Evolutionary conservation across 169 alveolate genomes (phyloP), one percentile per base, ranked within the genome.

Genomic region (Plasmodium relictum): DNA sequence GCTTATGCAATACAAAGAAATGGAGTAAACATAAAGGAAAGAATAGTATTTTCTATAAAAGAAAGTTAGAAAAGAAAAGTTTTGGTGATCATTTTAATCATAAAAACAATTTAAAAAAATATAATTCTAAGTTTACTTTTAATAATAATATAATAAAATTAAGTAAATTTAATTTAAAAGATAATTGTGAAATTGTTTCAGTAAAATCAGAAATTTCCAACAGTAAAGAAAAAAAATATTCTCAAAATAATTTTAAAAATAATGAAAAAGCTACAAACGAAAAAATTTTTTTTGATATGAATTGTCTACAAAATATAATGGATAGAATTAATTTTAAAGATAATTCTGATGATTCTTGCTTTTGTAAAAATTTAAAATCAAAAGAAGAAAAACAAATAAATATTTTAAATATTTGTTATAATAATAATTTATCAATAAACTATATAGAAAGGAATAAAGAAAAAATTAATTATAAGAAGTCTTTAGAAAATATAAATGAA

Each of bases 401-500:
- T 2, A 14, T 14, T 2, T 56, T 16, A 6, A 9, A 14, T 14
- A 14, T 14, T 18, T 16, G 45, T 44, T 39, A 9, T 1, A 14
- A 26, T 62, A 24, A 20, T 9, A 20, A 24, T 8, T 20, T 20
- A 14, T 14, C 8, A 56, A 14, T 6, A 56, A 6, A 22, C 18
- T 39, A 39, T 10, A 59, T 37, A 7, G 39, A 26, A 45, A 24
- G 8, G 8, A 9, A 44, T 44, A 52, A 39, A 1, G 78, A 56
- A 56, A 22, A 37, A 41, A 59, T 14, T 9, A 39, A 9, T 0
- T 52, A 18, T 59, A 42, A 22, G 16, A 37, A 22, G 14, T 16
- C 24, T 69, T 69, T 52, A 16, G 16, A 45, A 3, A 26, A 45
- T 69, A 39, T n/a, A 69, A 39, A 59, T 20, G 10, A 69, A 41